These are phyloP conservation scores for Smithsoniella earleae DNA, from an alignment of 163 green algal genomes.

Conservation along the genomic window DNA sequence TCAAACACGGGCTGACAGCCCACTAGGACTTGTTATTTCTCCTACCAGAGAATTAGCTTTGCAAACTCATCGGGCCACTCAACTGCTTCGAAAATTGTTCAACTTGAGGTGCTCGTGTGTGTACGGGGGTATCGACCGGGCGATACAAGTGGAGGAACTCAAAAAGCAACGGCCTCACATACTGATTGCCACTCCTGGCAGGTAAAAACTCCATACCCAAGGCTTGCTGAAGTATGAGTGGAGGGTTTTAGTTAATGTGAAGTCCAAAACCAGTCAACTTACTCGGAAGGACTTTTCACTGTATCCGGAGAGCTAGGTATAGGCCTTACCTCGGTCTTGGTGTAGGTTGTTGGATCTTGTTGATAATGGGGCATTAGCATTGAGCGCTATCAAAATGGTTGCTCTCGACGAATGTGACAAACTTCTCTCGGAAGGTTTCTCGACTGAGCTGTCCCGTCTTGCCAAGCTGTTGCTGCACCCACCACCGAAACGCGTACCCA, in stretches of 20 bases:
- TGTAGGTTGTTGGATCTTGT: conserved; percentile 32
- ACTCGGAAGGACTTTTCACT: too few relatives aligned
- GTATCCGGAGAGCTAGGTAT: too few relatives aligned
- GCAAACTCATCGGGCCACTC: conserved; percentile 34
- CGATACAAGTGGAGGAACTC: conserved; percentile 47
- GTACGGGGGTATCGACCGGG: conserved; percentile 53
- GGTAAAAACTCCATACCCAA: conserved; percentile 31
- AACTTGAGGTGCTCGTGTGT: conserved; percentile 45
- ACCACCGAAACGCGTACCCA: background rate
- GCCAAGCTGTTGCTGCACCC: conserved; percentile 41
- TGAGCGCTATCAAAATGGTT: conserved; percentile 44
- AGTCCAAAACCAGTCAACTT: too few relatives aligned
- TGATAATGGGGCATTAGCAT: background rate
- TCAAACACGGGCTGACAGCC: conserved; percentile 16
- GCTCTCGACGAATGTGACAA: conserved; percentile 89
- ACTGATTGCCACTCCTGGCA: conserved; percentile 78
- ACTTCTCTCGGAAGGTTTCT: conserved; percentile 80
- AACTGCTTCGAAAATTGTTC: conserved; percentile 36
- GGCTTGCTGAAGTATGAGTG: background rate
- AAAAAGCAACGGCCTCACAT: conserved; percentile 52
- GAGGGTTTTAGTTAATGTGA: background rate
- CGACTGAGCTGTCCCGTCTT: conserved; percentile 63
- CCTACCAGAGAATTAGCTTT: conserved; percentile 35
- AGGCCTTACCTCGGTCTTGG: too few relatives aligned
- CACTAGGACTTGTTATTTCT: conserved; percentile 52